A percentile compares a stretch with the other conserved stretches of the same genome.
Evolutionary conservation across 225 moss, liverwort and hornwort species (phyloP).

Genomic region (Pseudisothecium myosuroides): DNA sequence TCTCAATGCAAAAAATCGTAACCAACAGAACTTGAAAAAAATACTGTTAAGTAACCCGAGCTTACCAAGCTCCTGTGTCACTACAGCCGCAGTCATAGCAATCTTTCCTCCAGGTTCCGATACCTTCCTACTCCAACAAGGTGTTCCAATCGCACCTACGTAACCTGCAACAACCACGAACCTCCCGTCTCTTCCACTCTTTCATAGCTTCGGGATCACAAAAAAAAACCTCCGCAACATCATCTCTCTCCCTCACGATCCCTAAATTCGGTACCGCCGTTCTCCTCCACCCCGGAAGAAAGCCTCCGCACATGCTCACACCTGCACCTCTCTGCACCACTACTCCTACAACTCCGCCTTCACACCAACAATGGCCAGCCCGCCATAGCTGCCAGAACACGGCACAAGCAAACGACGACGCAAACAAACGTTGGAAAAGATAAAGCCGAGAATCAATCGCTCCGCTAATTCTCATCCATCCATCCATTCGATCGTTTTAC

Average conservation of each 20-base stretch:
- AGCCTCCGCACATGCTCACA: not conserved
- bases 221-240: conserved; percentile 48
- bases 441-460: not conserved
- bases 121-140: conserved; percentile 36
- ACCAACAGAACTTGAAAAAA: not conserved
- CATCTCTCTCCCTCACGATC: conserved; percentile 39
- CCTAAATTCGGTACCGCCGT: conserved; percentile 38
- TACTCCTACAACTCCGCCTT: not conserved
- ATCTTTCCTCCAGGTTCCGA: conserved; percentile 54
- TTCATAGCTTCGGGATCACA: conserved; percentile 45
- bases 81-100: conserved; percentile 77
- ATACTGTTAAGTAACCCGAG: not conserved
- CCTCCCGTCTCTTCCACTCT: conserved; percentile 54
- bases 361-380: not conserved
- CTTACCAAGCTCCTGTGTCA: conserved; percentile 46
- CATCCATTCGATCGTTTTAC: not conserved
- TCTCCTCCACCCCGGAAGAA: conserved; percentile 1
- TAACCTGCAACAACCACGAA: conserved; percentile 67
- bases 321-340: not conserved
- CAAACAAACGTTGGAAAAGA: not conserved
- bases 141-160: conserved; percentile 55
- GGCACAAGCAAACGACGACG: not conserved
- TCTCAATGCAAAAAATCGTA: not conserved
- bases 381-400: conserved; percentile 9
- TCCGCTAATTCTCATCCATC: not conserved